These are phyloP conservation scores for Pseudogymnoascus sp. DNA, from an alignment of 2,329 filamentous ascomycete genomes.

Conservation along the genomic window DNA sequence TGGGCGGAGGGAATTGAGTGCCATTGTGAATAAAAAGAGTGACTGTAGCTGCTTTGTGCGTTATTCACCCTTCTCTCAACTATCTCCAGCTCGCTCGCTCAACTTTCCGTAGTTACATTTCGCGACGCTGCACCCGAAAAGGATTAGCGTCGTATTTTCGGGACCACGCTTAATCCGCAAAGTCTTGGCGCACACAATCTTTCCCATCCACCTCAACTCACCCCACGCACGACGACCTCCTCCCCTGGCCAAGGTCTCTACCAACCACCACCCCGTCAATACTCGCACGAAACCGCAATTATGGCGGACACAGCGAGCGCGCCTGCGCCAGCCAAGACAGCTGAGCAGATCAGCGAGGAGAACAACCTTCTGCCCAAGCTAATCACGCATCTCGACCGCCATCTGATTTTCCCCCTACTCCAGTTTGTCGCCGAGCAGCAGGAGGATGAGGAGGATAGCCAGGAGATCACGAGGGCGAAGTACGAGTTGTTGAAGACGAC, in stretches of 20 bases:
- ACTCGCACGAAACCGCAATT: constrained; percentile 24
- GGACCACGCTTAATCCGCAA: constrained; percentile 2
- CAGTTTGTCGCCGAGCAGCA: constrained; percentile 73
- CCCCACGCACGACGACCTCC: constrained; percentile 10
- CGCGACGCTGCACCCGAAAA: neutral
- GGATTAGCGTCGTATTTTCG: neutral
- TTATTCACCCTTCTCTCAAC: neutral
- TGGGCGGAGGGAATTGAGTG: neutral
- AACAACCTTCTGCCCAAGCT: constrained; percentile 68
- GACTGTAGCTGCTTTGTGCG: neutral
- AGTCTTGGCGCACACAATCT: constrained; percentile 12
- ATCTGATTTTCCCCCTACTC: constrained; percentile 91
- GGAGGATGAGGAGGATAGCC: constrained; percentile 59
- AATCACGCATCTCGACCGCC: constrained; percentile 85
- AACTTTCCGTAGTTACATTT: neutral
- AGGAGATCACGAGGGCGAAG: constrained; percentile 74
- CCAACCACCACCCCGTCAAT: neutral
- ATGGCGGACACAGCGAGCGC: constrained; percentile 39
- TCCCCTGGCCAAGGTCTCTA: neutral
- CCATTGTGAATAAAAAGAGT: neutral
- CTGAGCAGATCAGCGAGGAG: constrained; percentile 40
- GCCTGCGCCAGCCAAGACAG: constrained; percentile 32
- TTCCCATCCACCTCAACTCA: constrained; percentile 14
- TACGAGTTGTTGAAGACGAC: constrained; percentile 92
- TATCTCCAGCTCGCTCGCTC: neutral